Base-by-base conservation (phyloP, 2,329 filamentous ascomycete genomes). In the Aspergillus sojae region DNA sequence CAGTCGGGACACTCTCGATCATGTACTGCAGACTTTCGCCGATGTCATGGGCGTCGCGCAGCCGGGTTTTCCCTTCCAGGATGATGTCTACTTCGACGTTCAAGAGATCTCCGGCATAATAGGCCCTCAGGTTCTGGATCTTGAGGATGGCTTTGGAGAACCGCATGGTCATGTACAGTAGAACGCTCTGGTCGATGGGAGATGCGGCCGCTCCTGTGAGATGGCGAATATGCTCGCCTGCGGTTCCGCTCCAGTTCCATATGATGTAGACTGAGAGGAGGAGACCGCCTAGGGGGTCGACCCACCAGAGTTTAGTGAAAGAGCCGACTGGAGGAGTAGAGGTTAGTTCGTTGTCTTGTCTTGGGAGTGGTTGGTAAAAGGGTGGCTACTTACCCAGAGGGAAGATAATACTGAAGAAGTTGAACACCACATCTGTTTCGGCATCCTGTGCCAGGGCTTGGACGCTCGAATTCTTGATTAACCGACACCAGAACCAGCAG, bases 81-180 rank as follows among this genome's bases (percentile, higher is more conserved):
- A 89, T 82, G 58, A 89, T 82, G 68, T 89, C 86, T 5, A 89
- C 83, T 68, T 89, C 86, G 21, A 88, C 86, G 67, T 88, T 88
- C 68, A 87, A 86, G 45, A 84, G 82, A 66, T 88, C 85, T 0
- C 87, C 86, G 0, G 85, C 85, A 69, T 88, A 86, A 70, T 89
- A 89, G 5, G 86, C 86, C 60, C 88, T 86, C 45, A 89, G 82
- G 69, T 88, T 86, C 60, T 81, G 77, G 56, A 89, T 86, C 68
- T 77, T 89, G 72, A 88, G 88, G 73, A 97, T 96, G 14, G 91
- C 91, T 69, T 91, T 92, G 53, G 93, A 93, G 74, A 97, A 97
- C 23, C 94, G 90, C 91, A 97, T 96, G 1, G 93, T 95, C 69
- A 96, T 85, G 79, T 97, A 97, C 1, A 97, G 84, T 26, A 97